Evolutionary conservation across 495 filamentous ascomycete genomes (phyloP).

Genomic region (Xylaria scruposa): DNA sequence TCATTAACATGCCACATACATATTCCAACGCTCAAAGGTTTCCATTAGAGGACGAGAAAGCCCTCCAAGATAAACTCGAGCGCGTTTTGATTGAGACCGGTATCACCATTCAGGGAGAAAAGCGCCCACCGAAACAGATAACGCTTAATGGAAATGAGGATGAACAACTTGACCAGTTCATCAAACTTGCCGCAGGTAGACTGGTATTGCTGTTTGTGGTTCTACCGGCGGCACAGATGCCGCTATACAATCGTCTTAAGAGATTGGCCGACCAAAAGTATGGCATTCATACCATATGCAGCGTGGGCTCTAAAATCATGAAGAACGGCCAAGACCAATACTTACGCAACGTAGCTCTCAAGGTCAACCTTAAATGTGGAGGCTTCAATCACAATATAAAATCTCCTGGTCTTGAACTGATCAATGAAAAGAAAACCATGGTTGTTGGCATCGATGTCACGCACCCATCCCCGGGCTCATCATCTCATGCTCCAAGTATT

Average conservation of each 20-base stretch:
- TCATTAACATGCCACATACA: background rate
- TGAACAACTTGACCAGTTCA: conserved; percentile 22
- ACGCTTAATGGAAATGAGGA: conserved; percentile 23
- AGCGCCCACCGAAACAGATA: background rate
- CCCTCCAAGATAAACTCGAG: conserved; percentile 40
- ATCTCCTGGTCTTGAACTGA: conserved; percentile 53
- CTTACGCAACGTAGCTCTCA: conserved; percentile 68
- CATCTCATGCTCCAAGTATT: conserved; percentile 63
- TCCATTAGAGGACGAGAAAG: conserved; percentile 27
- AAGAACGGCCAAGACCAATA: conserved; percentile 52
- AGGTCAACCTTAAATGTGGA: conserved; percentile 77
- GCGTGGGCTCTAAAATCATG: conserved; percentile 56
- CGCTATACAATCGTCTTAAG: conserved; percentile 69
- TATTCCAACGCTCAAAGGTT: background rate
- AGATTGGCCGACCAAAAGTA: conserved; percentile 61
- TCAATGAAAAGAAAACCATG: conserved; percentile 72
- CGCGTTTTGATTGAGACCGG: conserved; percentile 27
- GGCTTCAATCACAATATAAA: conserved; percentile 68
- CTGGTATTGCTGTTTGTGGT: conserved; percentile 60
- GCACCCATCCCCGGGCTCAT: conserved; percentile 72
- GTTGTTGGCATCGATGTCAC: conserved; percentile 80
- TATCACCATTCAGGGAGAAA: background rate
- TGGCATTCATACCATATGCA: conserved; percentile 68
- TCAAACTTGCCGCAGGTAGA: conserved; percentile 19
- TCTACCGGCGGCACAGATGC: conserved; percentile 54